Percentiles rank a stretch among this genome's conserved stretches.
phyloP scores from a whole-genome alignment of 768 basidiomycete genomes.

The Pholiota microspora region DNA sequence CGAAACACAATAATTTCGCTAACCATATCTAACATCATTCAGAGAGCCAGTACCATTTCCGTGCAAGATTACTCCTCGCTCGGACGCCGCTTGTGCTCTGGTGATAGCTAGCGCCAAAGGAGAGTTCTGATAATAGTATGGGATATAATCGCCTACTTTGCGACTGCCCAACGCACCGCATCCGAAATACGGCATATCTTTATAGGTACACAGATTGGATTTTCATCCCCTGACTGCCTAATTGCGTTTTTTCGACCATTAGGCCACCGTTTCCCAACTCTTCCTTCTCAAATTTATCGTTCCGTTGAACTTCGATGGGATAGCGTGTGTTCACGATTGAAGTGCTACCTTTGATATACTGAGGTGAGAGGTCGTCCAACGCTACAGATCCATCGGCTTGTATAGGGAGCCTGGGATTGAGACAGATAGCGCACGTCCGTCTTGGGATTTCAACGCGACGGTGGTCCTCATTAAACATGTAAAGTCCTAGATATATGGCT shows the following conservation, averaged over 20 bases:
- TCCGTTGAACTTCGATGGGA: neutral
- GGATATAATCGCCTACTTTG: too few species aligned
- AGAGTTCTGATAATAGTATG: neutral
- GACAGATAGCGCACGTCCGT: neutral
- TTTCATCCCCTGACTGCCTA: neutral
- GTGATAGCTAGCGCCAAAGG: neutral
- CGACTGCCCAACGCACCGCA: too few species aligned
- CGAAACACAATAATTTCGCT: neutral
- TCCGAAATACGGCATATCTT: too few species aligned
- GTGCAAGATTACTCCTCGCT: conserved; percentile 15
- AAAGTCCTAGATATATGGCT: neutral
- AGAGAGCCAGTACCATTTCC: conserved; percentile 18
- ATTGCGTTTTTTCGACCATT: neutral
- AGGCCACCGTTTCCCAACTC: neutral
- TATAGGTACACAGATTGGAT: conserved; percentile 4
- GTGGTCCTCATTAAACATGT: neutral
- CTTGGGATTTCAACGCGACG: neutral
- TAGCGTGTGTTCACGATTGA: neutral
- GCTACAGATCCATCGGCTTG: neutral
- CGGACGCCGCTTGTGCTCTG: conserved; percentile 11
- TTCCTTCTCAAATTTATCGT: neutral
- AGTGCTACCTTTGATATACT: neutral
- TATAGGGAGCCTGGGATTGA: neutral
- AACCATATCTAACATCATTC: neutral
- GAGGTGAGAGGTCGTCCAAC: neutral